Evolutionary conservation across 768 basidiomycete species (phyloP).

Genomic region (Suillus subalutaceus): DNA sequence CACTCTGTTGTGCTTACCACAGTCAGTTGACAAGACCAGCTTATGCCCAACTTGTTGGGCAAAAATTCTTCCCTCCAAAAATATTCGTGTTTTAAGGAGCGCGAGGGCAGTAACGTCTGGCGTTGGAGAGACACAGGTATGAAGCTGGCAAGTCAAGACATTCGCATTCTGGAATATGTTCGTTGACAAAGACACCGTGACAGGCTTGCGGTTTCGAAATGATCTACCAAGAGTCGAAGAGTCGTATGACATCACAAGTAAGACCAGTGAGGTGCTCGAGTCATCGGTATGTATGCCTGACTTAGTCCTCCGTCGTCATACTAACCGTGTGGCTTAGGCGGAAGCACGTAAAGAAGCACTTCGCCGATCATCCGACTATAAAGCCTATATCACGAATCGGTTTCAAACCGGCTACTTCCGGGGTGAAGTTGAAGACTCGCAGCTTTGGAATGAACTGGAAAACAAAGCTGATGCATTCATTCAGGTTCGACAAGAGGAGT

Average conservation of each 20-base stretch:
- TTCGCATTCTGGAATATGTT: not conserved
- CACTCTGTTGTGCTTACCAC: constrained; percentile 58
- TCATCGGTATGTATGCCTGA: constrained; percentile 49
- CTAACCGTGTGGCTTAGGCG: constrained; percentile 39
- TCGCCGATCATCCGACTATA: constrained; percentile 67
- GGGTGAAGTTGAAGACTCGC: constrained; percentile 75
- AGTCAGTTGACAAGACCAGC: constrained; percentile 86
- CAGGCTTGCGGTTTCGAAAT: constrained; percentile 97
- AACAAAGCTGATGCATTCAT: constrained; percentile 71
- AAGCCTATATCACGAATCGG: constrained; percentile 65
- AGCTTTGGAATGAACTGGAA: constrained; percentile 75
- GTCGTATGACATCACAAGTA: constrained; percentile 44
- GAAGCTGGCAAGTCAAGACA: constrained; percentile 71
- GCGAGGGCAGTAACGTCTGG: constrained; percentile 67
- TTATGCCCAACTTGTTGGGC: constrained; percentile 91
- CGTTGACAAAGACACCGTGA: not conserved
- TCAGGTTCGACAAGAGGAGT: constrained; percentile 67
- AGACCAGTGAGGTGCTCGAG: constrained; percentile 38
- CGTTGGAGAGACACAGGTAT: constrained; percentile 86
- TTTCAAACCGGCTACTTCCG: constrained; percentile 75
- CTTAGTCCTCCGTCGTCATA: not conserved
- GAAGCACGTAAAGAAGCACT: constrained; percentile 70
- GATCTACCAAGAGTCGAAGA: constrained; percentile 84
- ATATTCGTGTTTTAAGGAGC: constrained; percentile 76
- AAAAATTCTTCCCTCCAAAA: constrained; percentile 91